Evolutionary conservation across 2,329 filamentous ascomycete species (phyloP).

Genomic region (Fusarium kyushuense): DNA sequence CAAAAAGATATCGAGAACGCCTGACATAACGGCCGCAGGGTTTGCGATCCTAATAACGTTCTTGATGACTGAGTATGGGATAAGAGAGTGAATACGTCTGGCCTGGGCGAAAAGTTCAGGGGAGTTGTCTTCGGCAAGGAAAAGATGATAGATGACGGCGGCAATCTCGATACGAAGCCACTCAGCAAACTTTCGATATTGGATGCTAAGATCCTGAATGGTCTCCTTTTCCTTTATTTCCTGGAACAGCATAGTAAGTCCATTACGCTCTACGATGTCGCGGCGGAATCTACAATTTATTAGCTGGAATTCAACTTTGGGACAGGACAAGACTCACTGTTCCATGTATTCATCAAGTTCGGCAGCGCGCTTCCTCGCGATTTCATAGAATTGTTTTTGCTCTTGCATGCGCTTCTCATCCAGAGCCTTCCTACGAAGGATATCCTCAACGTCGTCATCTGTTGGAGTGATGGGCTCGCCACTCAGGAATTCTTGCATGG

Average conservation of each 20-base stretch:
- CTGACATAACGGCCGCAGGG: constrained; percentile 96
- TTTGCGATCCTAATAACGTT: constrained; percentile 98
- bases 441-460: constrained; percentile 87
- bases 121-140: constrained; percentile 97
- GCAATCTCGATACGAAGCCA: constrained; percentile 98
- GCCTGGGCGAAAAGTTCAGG: constrained; percentile 95
- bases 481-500: constrained; percentile 87
- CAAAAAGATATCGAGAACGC: constrained; percentile 92
- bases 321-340: constrained; percentile 65
- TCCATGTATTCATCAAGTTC: constrained; percentile 99
- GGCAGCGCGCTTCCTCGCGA: constrained; percentile 87
- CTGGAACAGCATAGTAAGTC: constrained; percentile 89
- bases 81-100: constrained; percentile 92
- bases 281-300: constrained; percentile 66
- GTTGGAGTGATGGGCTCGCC: constrained; percentile 77
- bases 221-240: constrained; percentile 92
- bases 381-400: constrained; percentile 94
- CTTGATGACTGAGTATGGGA: constrained; percentile 93
- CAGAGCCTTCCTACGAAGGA: constrained; percentile 80
- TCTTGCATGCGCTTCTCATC: constrained; percentile 92
- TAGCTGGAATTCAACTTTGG: constrained; percentile 19
- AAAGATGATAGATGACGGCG: constrained; percentile 95
- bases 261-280: constrained; percentile 78
- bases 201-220: constrained; percentile 88
- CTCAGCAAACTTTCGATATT: constrained; percentile 98